A percentile compares a stretch with the other conserved stretches of the same genome.
phyloP scores from a whole-genome alignment of 2,329 filamentous ascomycete genomes.

The Hymenoscyphus linearis region DNA sequence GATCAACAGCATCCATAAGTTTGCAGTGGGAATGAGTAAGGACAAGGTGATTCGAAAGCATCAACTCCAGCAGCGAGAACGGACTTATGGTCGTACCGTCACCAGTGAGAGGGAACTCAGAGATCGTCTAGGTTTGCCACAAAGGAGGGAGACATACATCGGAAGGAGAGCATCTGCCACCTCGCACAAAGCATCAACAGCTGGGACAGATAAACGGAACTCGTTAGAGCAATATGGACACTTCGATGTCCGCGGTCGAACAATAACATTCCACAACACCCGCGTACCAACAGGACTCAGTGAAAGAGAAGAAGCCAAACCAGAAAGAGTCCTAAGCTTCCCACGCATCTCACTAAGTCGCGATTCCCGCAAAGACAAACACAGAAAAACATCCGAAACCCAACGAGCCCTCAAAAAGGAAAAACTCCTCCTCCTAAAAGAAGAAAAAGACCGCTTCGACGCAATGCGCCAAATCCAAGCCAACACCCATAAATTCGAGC shows the following conservation, averaged over 20 bases:
- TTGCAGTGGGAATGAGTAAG: constrained; percentile 52
- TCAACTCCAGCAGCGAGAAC: constrained; percentile 46
- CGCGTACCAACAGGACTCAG: constrained; percentile 16
- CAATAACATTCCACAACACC: constrained; percentile 33
- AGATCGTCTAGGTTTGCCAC: constrained; percentile 35
- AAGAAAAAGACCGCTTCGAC: constrained; percentile 56
- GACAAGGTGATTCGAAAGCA: constrained; percentile 59
- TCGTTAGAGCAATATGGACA: constrained; percentile 32
- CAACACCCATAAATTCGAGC: constrained; percentile 54
- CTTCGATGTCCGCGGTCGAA: constrained; percentile 32
- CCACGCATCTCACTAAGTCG: constrained; percentile 16
- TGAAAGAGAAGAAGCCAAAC: constrained; percentile 27
- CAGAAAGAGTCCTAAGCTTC: constrained; percentile 7
- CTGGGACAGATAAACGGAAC: constrained; percentile 24
- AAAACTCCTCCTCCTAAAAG: constrained; percentile 49
- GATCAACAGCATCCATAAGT: constrained; percentile 58
- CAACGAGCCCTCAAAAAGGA: constrained; percentile 22
- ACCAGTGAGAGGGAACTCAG: constrained; percentile 46
- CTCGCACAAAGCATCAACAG: constrained; percentile 13
- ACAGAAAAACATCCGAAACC: constrained; percentile 7
- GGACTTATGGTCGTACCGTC: constrained; percentile 49
- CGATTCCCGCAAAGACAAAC: constrained; percentile 18
- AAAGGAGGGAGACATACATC: constrained; percentile 15
- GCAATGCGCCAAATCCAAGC: constrained; percentile 59
- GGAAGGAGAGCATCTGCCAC: constrained; percentile 7